Conservation (phyloP, 2,329 filamentous ascomycete genomes). For the Arthroderma uncinatum region DNA sequence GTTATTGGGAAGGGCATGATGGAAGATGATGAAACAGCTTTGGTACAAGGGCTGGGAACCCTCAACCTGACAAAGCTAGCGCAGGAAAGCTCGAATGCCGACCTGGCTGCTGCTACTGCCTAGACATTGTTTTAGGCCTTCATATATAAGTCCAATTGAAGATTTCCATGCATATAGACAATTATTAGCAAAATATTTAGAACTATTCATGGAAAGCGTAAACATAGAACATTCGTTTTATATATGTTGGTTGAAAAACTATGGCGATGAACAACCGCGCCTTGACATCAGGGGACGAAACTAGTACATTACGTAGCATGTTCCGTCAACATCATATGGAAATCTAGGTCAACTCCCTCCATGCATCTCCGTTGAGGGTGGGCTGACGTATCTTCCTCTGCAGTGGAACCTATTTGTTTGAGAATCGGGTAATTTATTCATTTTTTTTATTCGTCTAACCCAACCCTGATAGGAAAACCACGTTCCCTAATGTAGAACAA, state of each 20-base stretch:
- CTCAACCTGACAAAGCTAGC: constrained; percentile 10
- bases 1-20: constrained; percentile 26
- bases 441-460: constrained; percentile 6
- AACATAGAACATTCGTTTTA: too few species aligned
- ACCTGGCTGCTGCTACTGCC: not conserved
- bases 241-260: too few species aligned
- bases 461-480: constrained; percentile 3
- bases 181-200: too few species aligned
- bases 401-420: not conserved
- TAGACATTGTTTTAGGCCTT: not conserved
- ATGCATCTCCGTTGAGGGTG: not conserved
- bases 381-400: not conserved
- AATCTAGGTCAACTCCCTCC: not conserved
- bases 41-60: constrained; percentile 16
- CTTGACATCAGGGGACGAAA: not conserved
- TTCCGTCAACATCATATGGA: not conserved
- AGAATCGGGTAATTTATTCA: constrained; percentile 6
- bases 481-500: constrained; percentile 7
- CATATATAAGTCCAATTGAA: not conserved
- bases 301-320: not conserved
- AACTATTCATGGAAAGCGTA: too few species aligned
- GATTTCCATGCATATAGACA: not conserved
- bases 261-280: too few species aligned
- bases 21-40: constrained; percentile 16
- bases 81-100: not conserved